Base-by-base conservation (phyloP, 2,329 filamentous ascomycete species). In the Stagonosporopsis vannaccii region DNA sequence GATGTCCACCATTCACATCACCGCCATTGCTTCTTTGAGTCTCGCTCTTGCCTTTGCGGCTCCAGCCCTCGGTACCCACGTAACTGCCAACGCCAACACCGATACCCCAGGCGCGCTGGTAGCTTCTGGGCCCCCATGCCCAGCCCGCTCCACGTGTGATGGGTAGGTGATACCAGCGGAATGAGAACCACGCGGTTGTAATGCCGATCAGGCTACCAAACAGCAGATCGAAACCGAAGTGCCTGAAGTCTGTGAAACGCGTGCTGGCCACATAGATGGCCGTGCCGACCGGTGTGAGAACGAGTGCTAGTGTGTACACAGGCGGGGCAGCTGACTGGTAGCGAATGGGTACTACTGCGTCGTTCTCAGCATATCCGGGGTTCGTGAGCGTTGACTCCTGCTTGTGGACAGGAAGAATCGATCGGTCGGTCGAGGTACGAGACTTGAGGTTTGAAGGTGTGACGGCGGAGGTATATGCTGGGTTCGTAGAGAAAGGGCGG, bases 211-310 rank as follows among this genome's bases (percentile, higher is more conserved):
- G 63, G 51, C 88, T 90, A n/a, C 94, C 94, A 60, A 90, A 91
- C 2, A 97, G 78, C 62, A 97, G 90, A 63, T 98, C 94, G 73
- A 97, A 94, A n/a, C 89, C 92, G 73, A 94, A 90, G 75, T 98
- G 94, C 35, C 91, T 87, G 78, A 89, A 96, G 75, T 97, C 89
- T 57, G 89, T 92, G 84, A 89, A 98, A 11, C 94, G 89, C 1
- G 91, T 94, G 25, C 88, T 86, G n/a, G 89, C 84, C 60, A 97
- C 90, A 78, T 92, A 97, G 60, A 92, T 84, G 5, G 92, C 89
- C 1, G 85, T 80, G 53, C 87, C 89, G 61, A 92, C 84, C 2
- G 93, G 93, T 1, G 91, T 76, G 17, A 92, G 79, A 2, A 87
- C 83, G 30, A 94, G 74, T 40, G 88, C 79, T 12, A 96, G 81